phyloP scores from a whole-genome alignment of 495 filamentous ascomycete genomes.

The Corynascus novoguineensis region DNA sequence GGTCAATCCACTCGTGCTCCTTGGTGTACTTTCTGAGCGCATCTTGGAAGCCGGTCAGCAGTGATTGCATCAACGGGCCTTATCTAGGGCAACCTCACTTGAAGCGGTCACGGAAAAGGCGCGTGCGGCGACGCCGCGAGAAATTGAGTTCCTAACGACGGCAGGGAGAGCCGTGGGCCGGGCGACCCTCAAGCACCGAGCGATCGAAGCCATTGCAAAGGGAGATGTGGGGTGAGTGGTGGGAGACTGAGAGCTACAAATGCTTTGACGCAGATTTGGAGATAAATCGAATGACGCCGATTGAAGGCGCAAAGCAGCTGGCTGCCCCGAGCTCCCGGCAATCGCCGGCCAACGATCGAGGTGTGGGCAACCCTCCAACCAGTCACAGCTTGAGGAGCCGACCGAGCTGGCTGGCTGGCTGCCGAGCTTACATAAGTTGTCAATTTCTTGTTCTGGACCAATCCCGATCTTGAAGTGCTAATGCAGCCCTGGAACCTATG shows the following conservation, averaged over 20 bases:
- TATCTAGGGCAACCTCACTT: constrained; percentile 29
- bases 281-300: constrained; percentile 21
- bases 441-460: background rate
- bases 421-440: constrained; percentile 16
- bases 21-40: constrained; percentile 84
- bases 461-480: background rate
- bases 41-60: constrained; percentile 30
- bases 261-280: background rate
- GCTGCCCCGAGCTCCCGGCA: constrained; percentile 10
- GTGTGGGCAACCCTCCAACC: constrained; percentile 2
- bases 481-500: background rate
- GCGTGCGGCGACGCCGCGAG: constrained; percentile 30
- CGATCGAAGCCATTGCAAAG: constrained; percentile 45
- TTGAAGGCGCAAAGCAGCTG: background rate
- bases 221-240: background rate
- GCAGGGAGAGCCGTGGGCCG: constrained; percentile 38
- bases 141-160: constrained; percentile 31
- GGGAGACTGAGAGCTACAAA: constrained; percentile 4
- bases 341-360: constrained; percentile 17
- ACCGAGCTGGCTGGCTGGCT: constrained; percentile 21
- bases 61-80: background rate
- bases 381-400: constrained; percentile 2
- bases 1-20: constrained; percentile 97
- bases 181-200: constrained; percentile 41
- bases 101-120: constrained; percentile 40